Evolutionary conservation across 805 yeast genomes (phyloP), one percentile per base, ranked within the genome.

Genomic region (Isabelozyma pseudorhagii): DNA sequence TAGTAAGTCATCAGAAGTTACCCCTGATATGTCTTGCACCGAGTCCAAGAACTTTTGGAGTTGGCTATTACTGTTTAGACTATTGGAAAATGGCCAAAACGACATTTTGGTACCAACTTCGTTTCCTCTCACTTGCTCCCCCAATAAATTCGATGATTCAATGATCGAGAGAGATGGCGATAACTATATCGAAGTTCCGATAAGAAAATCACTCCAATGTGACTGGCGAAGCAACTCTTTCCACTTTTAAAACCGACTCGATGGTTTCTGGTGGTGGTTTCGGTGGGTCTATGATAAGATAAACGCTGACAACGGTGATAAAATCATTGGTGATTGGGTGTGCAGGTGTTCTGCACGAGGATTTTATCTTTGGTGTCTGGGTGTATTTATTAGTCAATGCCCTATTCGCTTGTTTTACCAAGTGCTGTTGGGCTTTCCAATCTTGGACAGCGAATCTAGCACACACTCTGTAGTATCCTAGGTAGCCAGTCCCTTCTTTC

Each of bases 51-150:
- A 70, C 60, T 69, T 71, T 55, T 68, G 78, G 48, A 74, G 70
- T 54, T 57, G 68, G 53, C 68, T 66, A 55, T 70, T 71, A 59
- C 50, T 66, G 57, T 63, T 64, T 53, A 68, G 59, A 14, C 75
- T 56, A 46, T 64, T 72, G 40, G 74, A 59, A 52, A 74, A 74
- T 36, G 79, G 79, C 79, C 79, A 74, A 52, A 74, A 74, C 44
- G 79, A 74, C 79, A 74, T 74, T 11, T 25, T 50, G 36, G 34
- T 42, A 34, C 14, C 14, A 4, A 13, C 21, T 38, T 17, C n/a
- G 10, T 38, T 38, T 38, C 36, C 36, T 10, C 36, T 6, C 10
- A 31, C n/a, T 31, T 13, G 36, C n/a, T 13, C 36, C 36, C 36
- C 10, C 36, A 13, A 13, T 10, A 31, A 31, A 31, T 13, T 31